A percentile compares a stretch with the other conserved stretches of the same genome.
These are phyloP conservation scores for Closterium sp. DNA, from an alignment of 139 green algal species.

Conservation along the genomic window DNA sequence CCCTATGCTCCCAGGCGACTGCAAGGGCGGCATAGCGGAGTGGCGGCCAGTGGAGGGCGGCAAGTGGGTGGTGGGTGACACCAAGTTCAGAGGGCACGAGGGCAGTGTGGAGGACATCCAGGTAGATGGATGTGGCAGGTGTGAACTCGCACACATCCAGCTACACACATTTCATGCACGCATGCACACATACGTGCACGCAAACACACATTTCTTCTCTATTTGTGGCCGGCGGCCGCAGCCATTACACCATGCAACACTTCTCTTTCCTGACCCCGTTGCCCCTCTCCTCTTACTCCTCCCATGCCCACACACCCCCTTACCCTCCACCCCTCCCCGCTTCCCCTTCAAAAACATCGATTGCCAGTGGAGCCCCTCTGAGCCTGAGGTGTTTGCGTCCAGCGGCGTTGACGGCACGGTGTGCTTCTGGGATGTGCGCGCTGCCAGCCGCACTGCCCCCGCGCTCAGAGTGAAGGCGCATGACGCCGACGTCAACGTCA, in stretches of 20 bases:
- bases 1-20: slow-evolving; percentile 59
- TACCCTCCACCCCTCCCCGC: no score
- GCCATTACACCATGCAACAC: no score
- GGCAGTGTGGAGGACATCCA: slow-evolving; percentile 84
- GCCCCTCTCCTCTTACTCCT: no score
- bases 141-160: no score
- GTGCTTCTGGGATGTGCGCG: slow-evolving; percentile 83
- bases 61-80: slow-evolving; percentile 64
- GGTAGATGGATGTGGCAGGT: no score
- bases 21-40: slow-evolving; percentile 72
- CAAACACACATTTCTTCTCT: no score
- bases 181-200: no score
- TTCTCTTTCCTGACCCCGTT: no score
- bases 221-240: no score
- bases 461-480: slow-evolving; percentile 66
- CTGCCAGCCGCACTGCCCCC: slow-evolving; percentile 52
- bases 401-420: slow-evolving; percentile 76
- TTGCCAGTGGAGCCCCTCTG: slow-evolving; percentile 85
- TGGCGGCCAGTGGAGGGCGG: slow-evolving; percentile 80
- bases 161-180: no score
- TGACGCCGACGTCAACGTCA: slow-evolving; percentile 91
- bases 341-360: no score
- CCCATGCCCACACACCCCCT: no score
- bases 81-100: slow-evolving; percentile 59
- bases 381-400: slow-evolving; percentile 88